Evolutionary conservation across 139 green algal genomes (phyloP).

Genomic region (Edaphochlamys debaryana): DNA sequence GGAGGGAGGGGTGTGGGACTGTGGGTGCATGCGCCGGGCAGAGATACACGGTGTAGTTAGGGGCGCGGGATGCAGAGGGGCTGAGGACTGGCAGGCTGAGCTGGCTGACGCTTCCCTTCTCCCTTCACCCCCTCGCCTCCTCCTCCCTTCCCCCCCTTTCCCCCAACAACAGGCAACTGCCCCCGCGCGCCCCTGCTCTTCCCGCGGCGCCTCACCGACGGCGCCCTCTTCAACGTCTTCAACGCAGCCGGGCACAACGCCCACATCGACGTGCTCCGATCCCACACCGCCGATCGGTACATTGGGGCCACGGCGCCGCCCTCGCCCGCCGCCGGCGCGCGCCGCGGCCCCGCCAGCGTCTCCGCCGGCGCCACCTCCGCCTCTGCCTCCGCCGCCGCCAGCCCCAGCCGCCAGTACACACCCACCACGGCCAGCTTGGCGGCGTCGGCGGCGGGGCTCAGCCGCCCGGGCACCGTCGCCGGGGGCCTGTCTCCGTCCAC

Average conservation of each 20-base stretch:
- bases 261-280: constrained; percentile 3
- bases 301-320: background rate
- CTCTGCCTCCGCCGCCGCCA: no score
- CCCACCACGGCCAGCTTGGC: no score
- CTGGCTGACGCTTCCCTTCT: no score
- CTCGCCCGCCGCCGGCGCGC: background rate
- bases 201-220: constrained; percentile 66
- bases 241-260: constrained; percentile 41
- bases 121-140: background rate
- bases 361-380: background rate
- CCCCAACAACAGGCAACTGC: constrained; percentile 53
- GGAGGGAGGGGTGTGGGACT: background rate
- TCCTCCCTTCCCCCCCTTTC: background rate
- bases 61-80: no score
- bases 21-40: no score
- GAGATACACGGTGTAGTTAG: no score
- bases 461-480: no score
- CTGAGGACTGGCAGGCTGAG: no score
- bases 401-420: no score
- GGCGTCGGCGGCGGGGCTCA: no score
- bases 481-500: no score
- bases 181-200: constrained; percentile 55
- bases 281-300: background rate
- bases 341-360: background rate
- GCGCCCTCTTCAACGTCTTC: constrained; percentile 54